Evolutionary conservation across 352 stramenopile species (phyloP).

Genomic region (Halophytophthora polymorphica): DNA sequence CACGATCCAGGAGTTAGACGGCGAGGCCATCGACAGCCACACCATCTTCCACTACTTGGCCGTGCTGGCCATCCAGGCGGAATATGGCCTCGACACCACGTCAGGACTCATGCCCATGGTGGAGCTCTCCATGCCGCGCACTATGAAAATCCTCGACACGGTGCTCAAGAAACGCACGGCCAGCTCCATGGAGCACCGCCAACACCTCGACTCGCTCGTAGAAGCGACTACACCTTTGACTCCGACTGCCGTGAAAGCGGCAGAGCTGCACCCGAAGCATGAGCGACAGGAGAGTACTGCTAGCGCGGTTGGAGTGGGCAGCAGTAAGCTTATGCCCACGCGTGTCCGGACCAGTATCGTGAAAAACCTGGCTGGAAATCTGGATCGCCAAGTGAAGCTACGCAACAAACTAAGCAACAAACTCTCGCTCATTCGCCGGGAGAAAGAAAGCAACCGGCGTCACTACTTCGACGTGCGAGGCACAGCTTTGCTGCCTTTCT

Average conservation of each 20-base stretch:
- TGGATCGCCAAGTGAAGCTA: conserved; percentile 36
- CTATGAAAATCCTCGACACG: conserved; percentile 69
- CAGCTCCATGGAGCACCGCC: conserved; percentile 28
- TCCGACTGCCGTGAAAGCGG: background rate
- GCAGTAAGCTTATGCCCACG: conserved; percentile 16
- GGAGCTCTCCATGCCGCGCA: conserved; percentile 57
- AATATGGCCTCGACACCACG: conserved; percentile 39
- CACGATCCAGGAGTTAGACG: conserved; percentile 51
- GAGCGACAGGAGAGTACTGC: conserved; percentile 7
- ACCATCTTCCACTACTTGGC: conserved; percentile 71
- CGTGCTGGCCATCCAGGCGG: conserved; percentile 57
- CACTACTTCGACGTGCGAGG: conserved; percentile 44
- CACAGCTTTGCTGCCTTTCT: conserved; percentile 52
- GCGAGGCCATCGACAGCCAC: conserved; percentile 49
- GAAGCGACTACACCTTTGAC: conserved; percentile 9
- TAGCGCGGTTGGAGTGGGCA: background rate
- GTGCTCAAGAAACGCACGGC: conserved; percentile 50
- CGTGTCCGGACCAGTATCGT: conserved; percentile 18
- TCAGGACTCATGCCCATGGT: conserved; percentile 53
- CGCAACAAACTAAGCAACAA: conserved; percentile 40
- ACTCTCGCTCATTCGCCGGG: conserved; percentile 32
- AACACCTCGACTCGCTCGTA: conserved; percentile 31
- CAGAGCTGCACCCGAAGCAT: conserved; percentile 5
- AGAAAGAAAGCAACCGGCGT: conserved; percentile 38
- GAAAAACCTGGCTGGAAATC: conserved; percentile 29